Percentiles rank a stretch among this genome's conserved stretches.
Evolutionary conservation across 352 stramenopile species (phyloP).

Genomic region (Pythium dissimile): DNA sequence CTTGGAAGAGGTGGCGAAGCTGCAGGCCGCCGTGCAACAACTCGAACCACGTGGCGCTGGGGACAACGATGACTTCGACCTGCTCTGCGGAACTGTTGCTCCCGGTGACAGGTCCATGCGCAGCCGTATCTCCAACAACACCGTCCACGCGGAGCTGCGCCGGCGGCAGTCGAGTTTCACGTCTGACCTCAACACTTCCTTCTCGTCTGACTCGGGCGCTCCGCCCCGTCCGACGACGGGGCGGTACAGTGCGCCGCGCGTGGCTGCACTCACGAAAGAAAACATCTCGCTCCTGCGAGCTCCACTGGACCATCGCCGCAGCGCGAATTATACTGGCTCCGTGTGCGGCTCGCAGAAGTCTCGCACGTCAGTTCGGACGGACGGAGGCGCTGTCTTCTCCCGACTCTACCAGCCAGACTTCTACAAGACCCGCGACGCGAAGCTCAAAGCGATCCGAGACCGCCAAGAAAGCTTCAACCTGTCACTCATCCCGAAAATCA

Average conservation of each 20-base stretch:
- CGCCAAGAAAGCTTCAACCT: constrained; percentile 59
- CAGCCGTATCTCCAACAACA: constrained; percentile 12
- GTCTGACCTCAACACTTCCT: constrained; percentile 20
- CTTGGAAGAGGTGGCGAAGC: constrained; percentile 40
- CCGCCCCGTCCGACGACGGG: constrained; percentile 22
- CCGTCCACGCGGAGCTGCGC: constrained; percentile 4
- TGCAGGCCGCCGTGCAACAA: constrained; percentile 38
- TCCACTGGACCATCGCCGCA: constrained; percentile 25
- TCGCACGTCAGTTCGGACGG: constrained; percentile 66
- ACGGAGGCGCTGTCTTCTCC: constrained; percentile 79
- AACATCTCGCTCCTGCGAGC: constrained; percentile 76
- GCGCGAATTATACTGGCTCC: constrained; percentile 41
- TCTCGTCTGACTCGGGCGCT: constrained; percentile 40
- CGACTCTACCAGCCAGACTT: constrained; percentile 82
- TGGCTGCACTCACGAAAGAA: constrained; percentile 70
- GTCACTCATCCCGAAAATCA: constrained; percentile 60
- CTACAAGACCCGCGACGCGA: constrained; percentile 74
- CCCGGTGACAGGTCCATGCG: constrained; percentile 6
- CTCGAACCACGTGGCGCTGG: constrained; percentile 6
- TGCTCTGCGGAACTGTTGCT: constrained; percentile 3
- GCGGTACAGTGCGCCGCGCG: constrained; percentile 34
- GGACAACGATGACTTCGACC: constrained; percentile 22
- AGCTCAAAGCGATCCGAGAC: constrained; percentile 58
- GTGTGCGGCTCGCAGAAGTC: constrained; percentile 74
- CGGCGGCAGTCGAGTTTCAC: constrained; percentile 20